These are phyloP conservation scores for Trichoderma asperellum DNA, from an alignment of 2,329 filamentous ascomycete genomes.

Conservation along the genomic window DNA sequence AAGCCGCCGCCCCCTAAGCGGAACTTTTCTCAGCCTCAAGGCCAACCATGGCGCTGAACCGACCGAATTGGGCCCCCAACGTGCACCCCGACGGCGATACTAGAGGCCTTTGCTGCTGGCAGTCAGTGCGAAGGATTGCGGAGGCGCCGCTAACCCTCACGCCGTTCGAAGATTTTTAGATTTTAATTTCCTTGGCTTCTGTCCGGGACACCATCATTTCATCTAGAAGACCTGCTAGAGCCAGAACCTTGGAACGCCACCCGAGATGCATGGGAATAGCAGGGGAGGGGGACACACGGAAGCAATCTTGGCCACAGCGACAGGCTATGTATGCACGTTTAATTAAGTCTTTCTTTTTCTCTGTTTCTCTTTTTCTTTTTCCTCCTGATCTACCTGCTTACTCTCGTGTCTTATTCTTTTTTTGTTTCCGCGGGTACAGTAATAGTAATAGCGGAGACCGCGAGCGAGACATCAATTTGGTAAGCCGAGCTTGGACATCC, in stretches of 20 bases:
- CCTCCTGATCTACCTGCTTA: neutral
- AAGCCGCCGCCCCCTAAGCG: neutral
- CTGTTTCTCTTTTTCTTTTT: neutral
- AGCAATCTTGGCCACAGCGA: neutral
- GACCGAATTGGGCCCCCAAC: conserved; percentile 11
- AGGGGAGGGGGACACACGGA: neutral
- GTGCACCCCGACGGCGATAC: conserved; percentile 1
- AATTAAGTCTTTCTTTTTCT: conserved; percentile 8
- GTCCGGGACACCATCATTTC: conserved; percentile 3
- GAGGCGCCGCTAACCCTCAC: conserved; percentile 20
- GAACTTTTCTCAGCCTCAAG: conserved; percentile 17
- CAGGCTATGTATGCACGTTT: conserved; percentile 18
- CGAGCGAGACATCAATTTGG: conserved; percentile 10
- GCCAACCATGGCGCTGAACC: conserved; percentile 17
- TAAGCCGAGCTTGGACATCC: conserved; percentile 13
- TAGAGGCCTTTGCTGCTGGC: neutral
- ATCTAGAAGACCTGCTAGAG: conserved; percentile 4
- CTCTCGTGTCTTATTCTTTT: neutral
- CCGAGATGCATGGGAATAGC: neutral
- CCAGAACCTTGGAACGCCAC: conserved; percentile 23
- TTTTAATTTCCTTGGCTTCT: conserved; percentile 19
- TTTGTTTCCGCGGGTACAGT: neutral
- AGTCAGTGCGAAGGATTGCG: conserved; percentile 9
- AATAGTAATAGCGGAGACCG: conserved; percentile 12
- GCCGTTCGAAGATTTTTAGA: conserved; percentile 11